Evolutionary conservation across 2,329 filamentous ascomycete species (phyloP).

Genomic region (Talaromyces sp.): DNA sequence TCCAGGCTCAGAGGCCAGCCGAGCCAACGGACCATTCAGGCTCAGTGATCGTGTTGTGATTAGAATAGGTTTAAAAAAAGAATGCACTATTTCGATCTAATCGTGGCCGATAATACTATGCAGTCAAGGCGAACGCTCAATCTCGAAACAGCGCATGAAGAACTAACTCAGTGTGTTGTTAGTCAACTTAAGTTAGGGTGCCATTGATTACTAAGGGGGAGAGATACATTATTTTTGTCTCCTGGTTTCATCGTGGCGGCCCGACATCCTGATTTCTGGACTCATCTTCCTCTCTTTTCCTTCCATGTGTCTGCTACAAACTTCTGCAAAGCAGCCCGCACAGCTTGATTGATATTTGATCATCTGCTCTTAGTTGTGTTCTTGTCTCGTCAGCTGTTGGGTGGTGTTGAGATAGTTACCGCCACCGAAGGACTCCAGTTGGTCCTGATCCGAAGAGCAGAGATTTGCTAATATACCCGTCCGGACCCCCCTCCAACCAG

Average conservation of each 20-base stretch:
- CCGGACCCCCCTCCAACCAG: neutral
- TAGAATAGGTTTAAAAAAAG: neutral
- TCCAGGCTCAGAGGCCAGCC: neutral
- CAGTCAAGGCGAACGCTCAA: neutral
- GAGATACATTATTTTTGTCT: neutral
- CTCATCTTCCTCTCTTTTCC: neutral
- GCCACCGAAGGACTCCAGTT: neutral
- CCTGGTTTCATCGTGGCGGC: constrained; percentile 15
- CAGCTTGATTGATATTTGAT: neutral
- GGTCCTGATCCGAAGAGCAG: neutral
- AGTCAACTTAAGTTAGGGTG: too few relatives aligned
- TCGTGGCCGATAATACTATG: neutral
- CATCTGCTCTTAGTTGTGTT: neutral
- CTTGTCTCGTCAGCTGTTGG: neutral
- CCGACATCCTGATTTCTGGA: neutral
- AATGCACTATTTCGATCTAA: neutral
- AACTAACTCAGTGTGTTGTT: neutral
- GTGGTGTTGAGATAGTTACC: neutral
- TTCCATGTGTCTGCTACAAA: neutral
- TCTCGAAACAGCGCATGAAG: neutral
- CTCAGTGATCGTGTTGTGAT: neutral
- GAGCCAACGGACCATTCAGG: neutral
- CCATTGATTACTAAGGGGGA: neutral
- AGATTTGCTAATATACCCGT: neutral
- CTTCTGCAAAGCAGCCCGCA: neutral